A percentile compares a stretch with the other conserved stretches of the same genome.
Conservation (phyloP, 345 rosid species). For the Hirschfeldia incana region DNA sequence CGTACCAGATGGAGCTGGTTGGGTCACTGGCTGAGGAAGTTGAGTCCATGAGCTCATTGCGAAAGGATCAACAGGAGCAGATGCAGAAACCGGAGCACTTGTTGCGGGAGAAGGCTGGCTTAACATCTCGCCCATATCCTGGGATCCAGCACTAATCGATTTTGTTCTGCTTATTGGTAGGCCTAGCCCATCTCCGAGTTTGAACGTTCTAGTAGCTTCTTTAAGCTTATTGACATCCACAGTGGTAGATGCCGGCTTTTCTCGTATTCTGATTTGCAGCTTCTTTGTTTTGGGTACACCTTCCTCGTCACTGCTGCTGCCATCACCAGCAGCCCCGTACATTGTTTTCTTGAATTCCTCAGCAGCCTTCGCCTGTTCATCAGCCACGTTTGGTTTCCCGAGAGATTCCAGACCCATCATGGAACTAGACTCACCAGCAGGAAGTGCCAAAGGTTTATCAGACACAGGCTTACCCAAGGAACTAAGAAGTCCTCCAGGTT, state of each 20-base stretch:
- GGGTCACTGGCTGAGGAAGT: conserved; percentile 48
- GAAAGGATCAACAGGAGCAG: conserved; percentile 69
- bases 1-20: conserved; percentile 50
- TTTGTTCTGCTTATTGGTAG: conserved; percentile 65
- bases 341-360: conserved; percentile 96
- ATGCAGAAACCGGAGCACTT: conserved; percentile 44
- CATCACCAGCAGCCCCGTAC: conserved; percentile 76
- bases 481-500: conserved; percentile 53
- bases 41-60: conserved; percentile 59
- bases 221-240: conserved; percentile 92
- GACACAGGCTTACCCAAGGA: conserved; percentile 49
- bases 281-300: conserved; percentile 66
- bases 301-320: conserved; percentile 97
- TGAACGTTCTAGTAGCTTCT: conserved; percentile 86
- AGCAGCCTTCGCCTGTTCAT: conserved; percentile 94
- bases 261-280: conserved; percentile 87
- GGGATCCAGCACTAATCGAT: conserved; percentile 60
- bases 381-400: conserved; percentile 55
- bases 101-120: conserved; percentile 50
- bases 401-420: conserved; percentile 87
- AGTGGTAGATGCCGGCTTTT: conserved; percentile 73
- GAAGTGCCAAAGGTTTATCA: conserved; percentile 48
- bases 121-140: conserved; percentile 61
- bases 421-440: conserved; percentile 54
- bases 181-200: conserved; percentile 84